These are phyloP conservation scores for Skeletonema marinoi DNA, from an alignment of 108 stramenopile genomes.

Conservation along the genomic window DNA sequence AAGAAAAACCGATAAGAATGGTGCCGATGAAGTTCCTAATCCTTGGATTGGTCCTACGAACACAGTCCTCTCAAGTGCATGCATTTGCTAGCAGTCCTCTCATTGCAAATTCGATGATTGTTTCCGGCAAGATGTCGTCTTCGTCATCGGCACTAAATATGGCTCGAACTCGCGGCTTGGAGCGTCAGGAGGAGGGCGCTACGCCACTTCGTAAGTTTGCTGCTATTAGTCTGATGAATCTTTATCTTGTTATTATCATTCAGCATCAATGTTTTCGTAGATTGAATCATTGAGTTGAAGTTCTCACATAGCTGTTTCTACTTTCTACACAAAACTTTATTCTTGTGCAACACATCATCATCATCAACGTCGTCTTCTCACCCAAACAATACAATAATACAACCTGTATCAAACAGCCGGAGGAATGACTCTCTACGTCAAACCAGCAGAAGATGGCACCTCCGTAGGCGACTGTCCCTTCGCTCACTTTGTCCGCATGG, in stretches of 20 bases:
- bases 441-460: constrained; percentile 72
- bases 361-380: constrained; percentile 3
- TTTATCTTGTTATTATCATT: not conserved
- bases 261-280: not conserved
- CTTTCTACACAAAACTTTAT: constrained; percentile 6
- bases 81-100: not conserved
- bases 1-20: not conserved
- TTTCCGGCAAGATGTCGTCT: constrained; percentile 8
- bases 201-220: constrained; percentile 64
- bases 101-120: not conserved
- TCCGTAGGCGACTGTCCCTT: constrained; percentile 87
- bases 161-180: constrained; percentile 67
- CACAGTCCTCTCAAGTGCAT: not conserved
- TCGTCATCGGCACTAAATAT: constrained; percentile 29
- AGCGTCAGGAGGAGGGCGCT: constrained; percentile 60
- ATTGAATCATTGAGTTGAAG: not conserved
- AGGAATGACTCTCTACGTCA: constrained; percentile 82
- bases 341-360: constrained; percentile 10
- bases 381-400: not conserved
- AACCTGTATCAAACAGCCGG: constrained; percentile 53
- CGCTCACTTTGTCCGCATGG: constrained; percentile 81
- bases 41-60: constrained; percentile 1
- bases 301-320: not conserved
- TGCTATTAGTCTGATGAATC: not conserved
- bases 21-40: not conserved